Evolutionary conservation across 2,329 filamentous ascomycete species (phyloP), one percentile per base, ranked within the genome.

Genomic region (Lachnellula hyalina): DNA sequence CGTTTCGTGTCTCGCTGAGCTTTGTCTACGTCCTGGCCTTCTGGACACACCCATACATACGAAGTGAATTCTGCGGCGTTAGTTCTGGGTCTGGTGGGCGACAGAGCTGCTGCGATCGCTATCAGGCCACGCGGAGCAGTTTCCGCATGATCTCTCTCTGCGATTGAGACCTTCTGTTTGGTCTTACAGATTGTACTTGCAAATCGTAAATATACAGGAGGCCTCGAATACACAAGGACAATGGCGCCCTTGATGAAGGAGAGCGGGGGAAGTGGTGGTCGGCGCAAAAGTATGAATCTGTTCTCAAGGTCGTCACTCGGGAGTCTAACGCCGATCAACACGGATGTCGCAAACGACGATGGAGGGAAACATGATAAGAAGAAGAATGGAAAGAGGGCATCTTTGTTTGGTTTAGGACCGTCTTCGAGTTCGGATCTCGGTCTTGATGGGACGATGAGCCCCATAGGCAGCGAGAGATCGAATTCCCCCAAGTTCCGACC

Each of bases 211-310:
- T 51, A 49, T 32, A 51, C 44, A 21, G 42, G 19, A 23, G 25
- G 47, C 51, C 46, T 57, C 53, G 55, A 60, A 49, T 7, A 44
- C 11, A n/a, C 8, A 46, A 38, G 58, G 52, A 51, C 54, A 49
- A 68, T 69, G 67, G 62, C 65, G 38, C 64, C 63, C 49, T 48
- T 38, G 44, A 47, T 46, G 19, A 61, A 61, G 36, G 62, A 63
- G 46, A 53, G 56, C 50, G 55, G 42, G 38, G 47, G 40, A n/a
- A 59, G 19, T 12, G 55, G 48, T 28, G 56, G 48, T 28, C 57
- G 67, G 41, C 65, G 65, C 19, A 68, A 65, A 59, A 68, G 65
- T 55, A 56, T 67, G 19, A 66, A 62, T 53, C 51, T 67, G 17
- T 65, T 69, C 47, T 61, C 64, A 12, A 60, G 64, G 51, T 51